phyloP scores from a whole-genome alignment of 192 early-diverging fungal genomes.

The Dimargaris cristalligena region DNA sequence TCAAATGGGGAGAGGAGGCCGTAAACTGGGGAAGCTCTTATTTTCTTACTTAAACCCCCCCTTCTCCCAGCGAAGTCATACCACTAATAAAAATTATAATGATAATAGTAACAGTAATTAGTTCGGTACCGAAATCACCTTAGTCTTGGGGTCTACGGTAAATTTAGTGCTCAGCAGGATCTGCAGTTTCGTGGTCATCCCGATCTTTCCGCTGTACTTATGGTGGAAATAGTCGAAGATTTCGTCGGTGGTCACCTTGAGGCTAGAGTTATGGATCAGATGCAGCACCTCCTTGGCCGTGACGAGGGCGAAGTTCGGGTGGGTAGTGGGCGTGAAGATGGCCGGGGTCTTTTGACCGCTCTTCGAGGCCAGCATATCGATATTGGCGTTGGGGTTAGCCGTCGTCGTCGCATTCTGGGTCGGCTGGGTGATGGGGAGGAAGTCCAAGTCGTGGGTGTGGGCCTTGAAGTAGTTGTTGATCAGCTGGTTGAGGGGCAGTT shows the following conservation, averaged over 20 bases:
- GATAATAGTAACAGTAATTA: too few species aligned
- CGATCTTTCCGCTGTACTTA: slow-evolving; percentile 43
- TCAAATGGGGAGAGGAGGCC: too few species aligned
- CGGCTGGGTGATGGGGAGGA: neutral
- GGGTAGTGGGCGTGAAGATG: slow-evolving; percentile 37
- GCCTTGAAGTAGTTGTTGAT: slow-evolving; percentile 34
- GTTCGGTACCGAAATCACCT: too few species aligned
- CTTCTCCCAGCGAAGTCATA: too few species aligned
- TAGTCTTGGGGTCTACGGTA: neutral
- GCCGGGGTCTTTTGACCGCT: slow-evolving; percentile 23
- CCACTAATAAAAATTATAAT: too few species aligned
- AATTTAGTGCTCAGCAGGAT: slow-evolving; percentile 41
- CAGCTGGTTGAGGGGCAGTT: slow-evolving; percentile 32
- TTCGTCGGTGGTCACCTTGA: slow-evolving; percentile 34
- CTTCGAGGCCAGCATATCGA: slow-evolving; percentile 12
- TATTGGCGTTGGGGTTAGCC: slow-evolving; percentile 12
- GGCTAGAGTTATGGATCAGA: slow-evolving; percentile 41
- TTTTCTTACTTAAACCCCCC: too few species aligned
- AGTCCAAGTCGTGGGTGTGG: neutral
- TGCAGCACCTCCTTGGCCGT: slow-evolving; percentile 43
- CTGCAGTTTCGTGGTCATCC: slow-evolving; percentile 43
- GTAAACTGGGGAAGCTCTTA: too few species aligned
- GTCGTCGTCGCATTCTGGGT: neutral
- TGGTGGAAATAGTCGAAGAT: slow-evolving; percentile 41
- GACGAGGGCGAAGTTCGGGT: slow-evolving; percentile 40